Percentiles rank a stretch among this genome's conserved stretches.
Conservation (phyloP, 2,329 filamentous ascomycete species). For the Xylariaceae sp. region DNA sequence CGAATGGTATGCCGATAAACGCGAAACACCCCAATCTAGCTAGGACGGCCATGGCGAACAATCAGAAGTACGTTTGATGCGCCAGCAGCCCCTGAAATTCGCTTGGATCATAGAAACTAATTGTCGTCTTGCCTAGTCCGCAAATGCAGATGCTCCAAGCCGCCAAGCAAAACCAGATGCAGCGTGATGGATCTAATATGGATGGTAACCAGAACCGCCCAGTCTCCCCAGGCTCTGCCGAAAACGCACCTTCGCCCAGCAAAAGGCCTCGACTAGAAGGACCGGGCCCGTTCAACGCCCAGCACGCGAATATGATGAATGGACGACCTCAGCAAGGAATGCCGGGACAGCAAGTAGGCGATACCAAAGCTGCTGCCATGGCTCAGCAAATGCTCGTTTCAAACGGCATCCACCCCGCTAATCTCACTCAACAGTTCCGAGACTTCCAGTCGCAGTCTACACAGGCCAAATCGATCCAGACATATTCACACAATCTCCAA, state of each 20-base stretch:
- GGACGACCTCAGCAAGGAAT: conserved; percentile 66
- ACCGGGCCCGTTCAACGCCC: conserved; percentile 66
- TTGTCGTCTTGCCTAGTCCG: conserved; percentile 42
- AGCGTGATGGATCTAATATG: conserved; percentile 80
- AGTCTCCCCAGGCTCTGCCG: conserved; percentile 74
- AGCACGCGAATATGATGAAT: conserved; percentile 68
- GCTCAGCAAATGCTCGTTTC: conserved; percentile 59
- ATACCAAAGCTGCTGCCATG: conserved; percentile 39
- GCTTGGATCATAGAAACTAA: conserved; percentile 19
- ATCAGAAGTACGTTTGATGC: conserved; percentile 57
- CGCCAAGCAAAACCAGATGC: conserved; percentile 76
- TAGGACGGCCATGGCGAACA: conserved; percentile 75
- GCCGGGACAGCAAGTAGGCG: conserved; percentile 62
- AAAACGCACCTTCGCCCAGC: conserved; percentile 87
- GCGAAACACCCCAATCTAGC: conserved; percentile 61
- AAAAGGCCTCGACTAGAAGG: conserved; percentile 83
- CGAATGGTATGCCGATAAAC: conserved; percentile 56
- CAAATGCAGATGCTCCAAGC: conserved; percentile 66
- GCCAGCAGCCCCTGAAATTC: background rate
- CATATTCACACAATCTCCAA: conserved; percentile 80
- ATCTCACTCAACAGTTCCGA: conserved; percentile 74
- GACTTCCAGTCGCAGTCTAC: conserved; percentile 53
- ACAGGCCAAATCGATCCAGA: conserved; percentile 80
- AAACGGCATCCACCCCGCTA: conserved; percentile 71
- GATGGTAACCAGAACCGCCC: conserved; percentile 78